phyloP scores from a whole-genome alignment of 2,329 filamentous ascomycete species.

The Hymenotorrendiella dingleyae region DNA sequence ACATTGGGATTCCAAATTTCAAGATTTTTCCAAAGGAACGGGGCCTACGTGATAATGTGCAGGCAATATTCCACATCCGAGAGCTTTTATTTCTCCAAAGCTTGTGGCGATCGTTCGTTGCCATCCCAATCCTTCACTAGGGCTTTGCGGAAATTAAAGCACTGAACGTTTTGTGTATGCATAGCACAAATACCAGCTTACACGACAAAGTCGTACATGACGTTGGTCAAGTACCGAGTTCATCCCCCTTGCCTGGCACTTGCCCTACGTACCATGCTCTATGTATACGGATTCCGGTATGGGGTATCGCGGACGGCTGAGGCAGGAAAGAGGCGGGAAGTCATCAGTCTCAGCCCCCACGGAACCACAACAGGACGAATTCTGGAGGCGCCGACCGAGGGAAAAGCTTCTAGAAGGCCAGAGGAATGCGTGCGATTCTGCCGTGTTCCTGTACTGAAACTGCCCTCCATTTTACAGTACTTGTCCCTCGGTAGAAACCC shows the following conservation, averaged over 20 bases:
- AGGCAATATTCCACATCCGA: background rate
- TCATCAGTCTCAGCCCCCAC: too few species aligned
- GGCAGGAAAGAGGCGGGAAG: too few species aligned
- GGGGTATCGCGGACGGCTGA: too few species aligned
- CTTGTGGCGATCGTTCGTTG: background rate
- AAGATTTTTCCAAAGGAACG: too few species aligned
- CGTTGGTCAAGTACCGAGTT: background rate
- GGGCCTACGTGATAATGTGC: background rate
- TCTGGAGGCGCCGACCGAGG: too few species aligned
- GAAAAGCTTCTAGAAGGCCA: conserved; percentile 7
- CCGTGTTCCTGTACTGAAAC: background rate
- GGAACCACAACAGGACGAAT: too few species aligned
- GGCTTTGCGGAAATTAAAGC: background rate
- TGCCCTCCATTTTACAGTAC: background rate
- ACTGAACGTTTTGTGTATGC: background rate
- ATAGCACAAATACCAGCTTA: background rate
- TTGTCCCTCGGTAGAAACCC: conserved; percentile 1
- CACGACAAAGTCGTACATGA: background rate
- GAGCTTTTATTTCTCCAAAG: background rate
- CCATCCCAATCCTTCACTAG: background rate
- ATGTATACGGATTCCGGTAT: too few species aligned
- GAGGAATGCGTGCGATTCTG: too few species aligned
- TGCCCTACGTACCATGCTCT: too few species aligned
- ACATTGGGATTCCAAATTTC: background rate
- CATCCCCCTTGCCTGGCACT: too few species aligned